These are phyloP conservation scores for Podaxis sp. DNA, from an alignment of 768 basidiomycete genomes.

Conservation along the genomic window DNA sequence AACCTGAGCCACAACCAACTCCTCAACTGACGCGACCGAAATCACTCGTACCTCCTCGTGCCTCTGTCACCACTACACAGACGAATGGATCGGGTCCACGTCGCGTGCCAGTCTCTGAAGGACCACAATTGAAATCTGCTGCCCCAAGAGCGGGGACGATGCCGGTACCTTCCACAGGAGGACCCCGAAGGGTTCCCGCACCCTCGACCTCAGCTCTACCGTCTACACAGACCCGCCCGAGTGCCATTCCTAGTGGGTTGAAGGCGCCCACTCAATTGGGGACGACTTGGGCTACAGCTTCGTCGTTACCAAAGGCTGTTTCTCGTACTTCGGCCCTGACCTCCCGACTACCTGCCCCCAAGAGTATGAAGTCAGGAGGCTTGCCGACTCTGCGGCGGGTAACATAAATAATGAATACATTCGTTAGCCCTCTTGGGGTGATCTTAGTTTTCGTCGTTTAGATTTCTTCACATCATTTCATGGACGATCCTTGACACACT, in stretches of 20 bases:
- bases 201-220: background rate
- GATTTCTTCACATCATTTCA: background rate
- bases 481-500: background rate
- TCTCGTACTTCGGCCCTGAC: conserved; percentile 5
- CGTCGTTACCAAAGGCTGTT: conserved; percentile 26
- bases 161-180: conserved; percentile 7
- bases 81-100: conserved; percentile 20
- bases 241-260: conserved; percentile 15
- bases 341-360: conserved; percentile 8
- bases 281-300: conserved; percentile 14
- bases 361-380: conserved; percentile 1
- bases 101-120: conserved; percentile 26
- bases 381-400: conserved; percentile 3
- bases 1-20: background rate
- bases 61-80: background rate
- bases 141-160: conserved; percentile 12
- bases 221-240: background rate
- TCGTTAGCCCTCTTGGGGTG: background rate
- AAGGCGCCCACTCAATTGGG: conserved; percentile 22
- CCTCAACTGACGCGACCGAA: background rate
- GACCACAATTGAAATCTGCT: conserved; percentile 16
- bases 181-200: background rate
- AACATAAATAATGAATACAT: background rate
- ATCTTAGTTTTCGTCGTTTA: background rate
- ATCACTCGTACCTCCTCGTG: background rate